Percentiles rank a stretch among this genome's conserved stretches.
phyloP scores from a whole-genome alignment of 2,329 filamentous ascomycete genomes.

The Keithomyces neogunnii region DNA sequence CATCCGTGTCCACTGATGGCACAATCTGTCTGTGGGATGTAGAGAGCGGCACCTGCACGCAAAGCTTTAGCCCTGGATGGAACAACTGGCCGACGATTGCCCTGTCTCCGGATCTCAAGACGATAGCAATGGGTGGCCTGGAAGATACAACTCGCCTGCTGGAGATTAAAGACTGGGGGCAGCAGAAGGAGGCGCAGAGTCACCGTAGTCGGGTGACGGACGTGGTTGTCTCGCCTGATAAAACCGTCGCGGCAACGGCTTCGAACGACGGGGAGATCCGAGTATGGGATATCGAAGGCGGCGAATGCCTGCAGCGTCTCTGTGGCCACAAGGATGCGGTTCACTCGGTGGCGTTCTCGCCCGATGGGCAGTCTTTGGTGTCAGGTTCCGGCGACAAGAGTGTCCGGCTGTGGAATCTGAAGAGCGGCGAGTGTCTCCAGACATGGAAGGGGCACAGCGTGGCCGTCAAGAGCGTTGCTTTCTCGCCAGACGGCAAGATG shows the following conservation, averaged over 20 bases:
- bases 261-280: conserved; percentile 8
- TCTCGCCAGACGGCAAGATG: conserved; percentile 11
- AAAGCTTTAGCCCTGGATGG: conserved; percentile 9
- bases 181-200: conserved; percentile 6
- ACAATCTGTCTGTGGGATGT: conserved; percentile 9
- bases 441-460: conserved; percentile 12
- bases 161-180: conserved; percentile 6
- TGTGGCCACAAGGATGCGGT: conserved; percentile 6
- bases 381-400: conserved; percentile 8
- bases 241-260: conserved; percentile 7
- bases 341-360: conserved; percentile 5
- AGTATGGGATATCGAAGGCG: conserved; percentile 8
- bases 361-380: conserved; percentile 5
- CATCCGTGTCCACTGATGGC: conserved; percentile 7
- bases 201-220: conserved; percentile 8
- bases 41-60: conserved; percentile 7
- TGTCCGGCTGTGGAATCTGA: conserved; percentile 6
- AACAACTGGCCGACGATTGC: conserved; percentile 10
- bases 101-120: conserved; percentile 8
- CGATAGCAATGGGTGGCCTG: conserved; percentile 8
- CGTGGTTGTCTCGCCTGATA: conserved; percentile 8
- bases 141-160: conserved; percentile 9
- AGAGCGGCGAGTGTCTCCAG: conserved; percentile 7
- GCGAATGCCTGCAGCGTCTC: conserved; percentile 5
- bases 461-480: conserved; percentile 8